Evolutionary conservation across 768 basidiomycete species (phyloP), one percentile per base, ranked within the genome.

Genomic region (Trametes cinnabarina): DNA sequence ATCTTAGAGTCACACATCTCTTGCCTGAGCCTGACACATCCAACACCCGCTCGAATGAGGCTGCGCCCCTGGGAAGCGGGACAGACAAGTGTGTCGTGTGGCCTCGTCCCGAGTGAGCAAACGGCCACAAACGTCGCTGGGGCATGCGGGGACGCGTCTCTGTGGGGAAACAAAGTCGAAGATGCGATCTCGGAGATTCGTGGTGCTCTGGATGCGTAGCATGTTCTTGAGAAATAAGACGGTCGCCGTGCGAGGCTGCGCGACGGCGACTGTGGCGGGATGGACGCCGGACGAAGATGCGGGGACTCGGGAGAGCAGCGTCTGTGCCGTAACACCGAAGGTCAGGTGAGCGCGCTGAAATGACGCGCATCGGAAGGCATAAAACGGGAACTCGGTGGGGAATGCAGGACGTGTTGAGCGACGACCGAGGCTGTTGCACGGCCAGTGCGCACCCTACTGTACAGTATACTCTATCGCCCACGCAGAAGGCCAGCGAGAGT

Each of bases 161-260:
- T 55, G 59, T 50, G 59, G 59, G 43, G 43, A 41, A 55, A 17
- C 34, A n/a, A 14, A 15, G 44, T 22, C 11, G 25, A 11, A 22
- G 47, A 55, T 51, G 53, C 3, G 43, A 49, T 59, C 51, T 51
- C 43, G 37, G 48, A 39, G 43, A 50, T 4, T 26, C 19, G 46
- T 32, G 9, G 12, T 23, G 30, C 40, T 30, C 41, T 54, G 47
- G 51, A n/a, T 37, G 43, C 32, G 10, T 49, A 55, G 17, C 54
- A 44, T 51, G 47, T 35, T 51, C 41, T 41, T 61, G 60, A 52
- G 60, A 61, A 56, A 47, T 20, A 47, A 14, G 54, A 40, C 51
- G 58, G 53, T 47, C 43, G 54, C 39, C 50, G 55, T 61, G 55
- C 55, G 50, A 52, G 55, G 37, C 28, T 56, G 55, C 54, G 54